phyloP scores from a whole-genome alignment of 495 filamentous ascomycete genomes.

The Penicillium bialowiezense region DNA sequence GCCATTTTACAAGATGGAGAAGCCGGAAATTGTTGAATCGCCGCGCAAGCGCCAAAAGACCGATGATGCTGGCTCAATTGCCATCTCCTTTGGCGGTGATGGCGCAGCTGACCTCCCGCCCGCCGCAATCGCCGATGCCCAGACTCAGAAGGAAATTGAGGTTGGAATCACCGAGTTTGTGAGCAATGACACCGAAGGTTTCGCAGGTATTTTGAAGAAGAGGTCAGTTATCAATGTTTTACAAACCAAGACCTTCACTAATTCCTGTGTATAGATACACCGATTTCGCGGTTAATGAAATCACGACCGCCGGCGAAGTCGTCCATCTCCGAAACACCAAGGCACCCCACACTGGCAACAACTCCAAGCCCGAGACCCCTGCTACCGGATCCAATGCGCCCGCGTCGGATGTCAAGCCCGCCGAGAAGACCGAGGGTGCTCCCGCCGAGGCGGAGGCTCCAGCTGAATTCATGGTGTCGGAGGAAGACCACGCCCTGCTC shows the following conservation, averaged over 20 bases:
- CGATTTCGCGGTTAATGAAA: constrained; percentile 95
- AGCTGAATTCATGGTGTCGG: constrained; percentile 36
- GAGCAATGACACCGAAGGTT: constrained; percentile 45
- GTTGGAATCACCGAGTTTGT: constrained; percentile 59
- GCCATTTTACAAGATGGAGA: constrained; percentile 35
- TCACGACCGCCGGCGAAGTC: constrained; percentile 72
- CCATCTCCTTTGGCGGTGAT: constrained; percentile 17
- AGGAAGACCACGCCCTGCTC: constrained; percentile 47
- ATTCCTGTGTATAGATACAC: constrained; percentile 62
- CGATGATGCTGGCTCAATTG: constrained; percentile 18
- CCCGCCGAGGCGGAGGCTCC: constrained; percentile 10
- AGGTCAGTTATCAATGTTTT: constrained; percentile 35
- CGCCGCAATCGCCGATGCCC: constrained; percentile 21
- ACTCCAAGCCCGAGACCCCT: constrained; percentile 3
- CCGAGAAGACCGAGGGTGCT: neutral
- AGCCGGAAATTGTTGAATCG: constrained; percentile 37
- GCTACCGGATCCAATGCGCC: too few relatives aligned
- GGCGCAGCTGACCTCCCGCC: constrained; percentile 12
- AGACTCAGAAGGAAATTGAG: constrained; percentile 42
- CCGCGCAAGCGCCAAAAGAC: constrained; percentile 46
- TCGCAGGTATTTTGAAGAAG: constrained; percentile 57
- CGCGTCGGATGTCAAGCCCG: neutral
- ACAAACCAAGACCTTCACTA: neutral
- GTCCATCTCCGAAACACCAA: constrained; percentile 63
- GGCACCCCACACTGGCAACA: constrained; percentile 15